Conservation (phyloP, 306 rosid species). For the Mucuna pruriens region DNA sequence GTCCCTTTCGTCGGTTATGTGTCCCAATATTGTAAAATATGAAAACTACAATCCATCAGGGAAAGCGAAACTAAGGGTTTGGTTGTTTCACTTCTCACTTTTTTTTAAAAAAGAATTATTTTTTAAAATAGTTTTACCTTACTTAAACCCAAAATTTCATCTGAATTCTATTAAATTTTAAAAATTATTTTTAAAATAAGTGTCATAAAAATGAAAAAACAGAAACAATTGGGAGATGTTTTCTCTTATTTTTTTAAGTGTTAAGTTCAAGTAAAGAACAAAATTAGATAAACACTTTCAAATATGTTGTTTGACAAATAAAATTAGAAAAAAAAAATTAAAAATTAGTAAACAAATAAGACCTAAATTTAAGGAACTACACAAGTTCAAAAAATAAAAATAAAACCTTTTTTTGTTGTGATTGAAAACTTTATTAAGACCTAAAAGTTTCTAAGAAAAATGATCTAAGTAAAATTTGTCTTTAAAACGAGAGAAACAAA, state of each 20-base stretch:
- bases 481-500: no score
- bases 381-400: no score
- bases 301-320: no score
- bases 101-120: no score
- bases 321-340: neutral
- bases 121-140: neutral
- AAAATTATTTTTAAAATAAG: neutral
- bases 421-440: no score
- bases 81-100: no score
- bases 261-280: neutral
- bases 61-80: neutral
- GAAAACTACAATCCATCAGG: neutral
- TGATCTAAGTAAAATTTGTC: no score
- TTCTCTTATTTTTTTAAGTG: neutral
- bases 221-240: neutral
- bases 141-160: no score
- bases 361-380: no score
- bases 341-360: neutral
- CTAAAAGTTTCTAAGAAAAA: no score
- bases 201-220: neutral
- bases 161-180: neutral
- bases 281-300: neutral
- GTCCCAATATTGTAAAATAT: neutral
- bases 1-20: slow-evolving; percentile 14
- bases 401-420: no score